Conservation (phyloP, 225 moss, liverwort and hornwort species). For the Lunularia cruciata region DNA sequence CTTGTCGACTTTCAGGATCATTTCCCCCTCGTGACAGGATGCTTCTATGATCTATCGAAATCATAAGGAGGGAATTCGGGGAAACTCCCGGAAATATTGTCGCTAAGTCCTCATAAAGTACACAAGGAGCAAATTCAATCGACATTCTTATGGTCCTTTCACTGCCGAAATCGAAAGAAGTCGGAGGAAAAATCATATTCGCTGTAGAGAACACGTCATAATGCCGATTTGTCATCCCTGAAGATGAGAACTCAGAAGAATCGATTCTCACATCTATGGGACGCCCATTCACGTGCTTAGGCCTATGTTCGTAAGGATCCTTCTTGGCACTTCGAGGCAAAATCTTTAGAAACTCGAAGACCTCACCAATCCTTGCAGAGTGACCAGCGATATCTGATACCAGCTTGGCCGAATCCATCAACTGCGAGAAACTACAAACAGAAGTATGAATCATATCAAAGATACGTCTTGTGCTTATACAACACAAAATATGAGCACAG, state of each 20-base stretch:
- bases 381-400: slow-evolving; percentile 40
- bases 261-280: neutral
- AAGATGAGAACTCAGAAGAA: slow-evolving; percentile 6
- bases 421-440: slow-evolving; percentile 38
- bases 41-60: slow-evolving; percentile 10
- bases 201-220: neutral
- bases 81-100: slow-evolving; percentile 4
- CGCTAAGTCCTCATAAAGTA: slow-evolving; percentile 6
- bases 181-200: slow-evolving; percentile 16
- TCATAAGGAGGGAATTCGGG: slow-evolving; percentile 14
- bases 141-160: slow-evolving; percentile 16
- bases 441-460: neutral
- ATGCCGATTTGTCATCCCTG: neutral
- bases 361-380: slow-evolving; percentile 31
- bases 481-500: no score
- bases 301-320: neutral
- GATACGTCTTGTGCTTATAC: no score
- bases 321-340: slow-evolving; percentile 6
- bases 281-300: neutral
- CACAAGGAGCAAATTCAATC: slow-evolving; percentile 18
- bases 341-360: slow-evolving; percentile 31
- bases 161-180: neutral
- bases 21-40: no score
- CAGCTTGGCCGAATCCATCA: slow-evolving; percentile 38
- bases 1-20: neutral